Evolutionary conservation across 495 filamentous ascomycete species (phyloP).

Genomic region (Cercophora newfieldiana): DNA sequence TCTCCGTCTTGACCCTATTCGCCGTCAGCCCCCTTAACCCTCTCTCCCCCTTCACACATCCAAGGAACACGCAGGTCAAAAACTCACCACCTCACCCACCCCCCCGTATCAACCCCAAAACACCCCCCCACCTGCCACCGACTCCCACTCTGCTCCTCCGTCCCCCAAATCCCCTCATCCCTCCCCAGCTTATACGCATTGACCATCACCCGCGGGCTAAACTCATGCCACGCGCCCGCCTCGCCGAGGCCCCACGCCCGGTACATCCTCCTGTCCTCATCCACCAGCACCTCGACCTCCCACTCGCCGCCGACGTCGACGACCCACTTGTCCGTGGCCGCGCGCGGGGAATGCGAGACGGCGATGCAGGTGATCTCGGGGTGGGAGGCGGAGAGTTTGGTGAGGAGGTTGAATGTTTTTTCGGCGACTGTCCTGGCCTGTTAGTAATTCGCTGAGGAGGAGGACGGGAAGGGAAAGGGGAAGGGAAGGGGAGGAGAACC

Average conservation of each 20-base stretch:
- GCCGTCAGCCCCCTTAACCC: neutral
- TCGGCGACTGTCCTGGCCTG: conserved; percentile 51
- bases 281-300: conserved; percentile 54
- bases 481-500: conserved; percentile 10
- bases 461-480: neutral
- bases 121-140: conserved; percentile 62
- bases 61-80: neutral
- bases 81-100: conserved; percentile 47
- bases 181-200: conserved; percentile 48
- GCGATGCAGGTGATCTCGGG: conserved; percentile 56
- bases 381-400: conserved; percentile 45
- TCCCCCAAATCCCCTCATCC: conserved; percentile 57
- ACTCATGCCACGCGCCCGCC: conserved; percentile 52
- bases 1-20: conserved; percentile 33
- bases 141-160: conserved; percentile 45
- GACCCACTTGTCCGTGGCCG: conserved; percentile 56
- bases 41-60: neutral
- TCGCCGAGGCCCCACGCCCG: conserved; percentile 56
- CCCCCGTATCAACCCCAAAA: conserved; percentile 54
- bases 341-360: conserved; percentile 55
- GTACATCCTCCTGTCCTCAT: conserved; percentile 53
- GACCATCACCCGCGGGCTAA: conserved; percentile 43
- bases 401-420: conserved; percentile 54
- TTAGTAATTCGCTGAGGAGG: neutral
- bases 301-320: conserved; percentile 52